Evolutionary conservation across 441 rosid genomes (phyloP).

Genomic region (Mallotus repandus): DNA sequence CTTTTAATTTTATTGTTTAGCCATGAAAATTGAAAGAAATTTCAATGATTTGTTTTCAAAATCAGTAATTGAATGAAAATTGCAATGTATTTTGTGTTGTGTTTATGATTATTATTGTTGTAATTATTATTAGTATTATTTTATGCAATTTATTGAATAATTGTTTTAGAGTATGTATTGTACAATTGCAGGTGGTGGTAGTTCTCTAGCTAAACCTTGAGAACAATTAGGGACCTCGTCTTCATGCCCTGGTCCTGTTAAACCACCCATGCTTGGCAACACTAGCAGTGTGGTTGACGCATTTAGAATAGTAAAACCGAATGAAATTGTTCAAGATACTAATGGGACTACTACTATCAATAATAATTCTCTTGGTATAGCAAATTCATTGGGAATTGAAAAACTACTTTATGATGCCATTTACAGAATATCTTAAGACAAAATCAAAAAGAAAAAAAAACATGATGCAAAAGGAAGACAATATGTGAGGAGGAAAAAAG

Average conservation of each 20-base stretch:
- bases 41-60: not conserved
- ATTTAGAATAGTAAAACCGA: constrained; percentile 86
- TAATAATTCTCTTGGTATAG: constrained; percentile 40
- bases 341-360: constrained; percentile 41
- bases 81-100: too few relatives aligned
- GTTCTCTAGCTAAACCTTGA: constrained; percentile 91
- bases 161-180: not conserved
- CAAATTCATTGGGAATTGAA: too few relatives aligned
- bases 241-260: constrained; percentile 74
- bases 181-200: constrained; percentile 38
- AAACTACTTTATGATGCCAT: too few relatives aligned
- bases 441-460: too few relatives aligned
- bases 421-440: too few relatives aligned
- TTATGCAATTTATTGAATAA: not conserved
- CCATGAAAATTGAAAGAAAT: not conserved
- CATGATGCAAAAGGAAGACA: too few relatives aligned
- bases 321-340: constrained; percentile 59
- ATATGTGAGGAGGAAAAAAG: too few relatives aligned
- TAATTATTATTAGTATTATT: too few relatives aligned
- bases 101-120: too few relatives aligned
- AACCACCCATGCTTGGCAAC: constrained; percentile 81
- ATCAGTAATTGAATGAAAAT: not conserved
- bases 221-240: constrained; percentile 69
- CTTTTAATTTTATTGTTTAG: not conserved
- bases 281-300: constrained; percentile 92